phyloP scores from a whole-genome alignment of 805 yeast genomes.

The Wickerhamia fluorescens region DNA sequence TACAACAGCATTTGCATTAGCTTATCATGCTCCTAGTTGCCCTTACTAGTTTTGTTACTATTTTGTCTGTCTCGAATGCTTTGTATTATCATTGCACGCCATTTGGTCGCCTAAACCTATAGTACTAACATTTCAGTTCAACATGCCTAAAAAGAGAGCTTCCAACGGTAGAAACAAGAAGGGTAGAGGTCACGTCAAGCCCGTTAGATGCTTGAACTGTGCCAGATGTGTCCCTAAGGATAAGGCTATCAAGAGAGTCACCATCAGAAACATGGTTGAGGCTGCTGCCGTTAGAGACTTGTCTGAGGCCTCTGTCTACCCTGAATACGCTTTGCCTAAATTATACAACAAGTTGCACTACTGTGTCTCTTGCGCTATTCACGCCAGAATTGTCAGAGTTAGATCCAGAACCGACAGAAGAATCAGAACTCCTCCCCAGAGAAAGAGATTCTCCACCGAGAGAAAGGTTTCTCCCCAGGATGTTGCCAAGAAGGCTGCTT shows the following conservation, averaged over 20 bases:
- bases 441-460: conserved; percentile 97
- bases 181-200: conserved; percentile 99
- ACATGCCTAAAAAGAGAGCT: conserved; percentile 99
- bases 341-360: conserved; percentile 99
- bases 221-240: conserved; percentile 99
- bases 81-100: too few relatives aligned
- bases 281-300: conserved; percentile 99
- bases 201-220: conserved; percentile 99
- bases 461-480: conserved; percentile 95
- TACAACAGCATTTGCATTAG: too few relatives aligned
- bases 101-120: too few relatives aligned
- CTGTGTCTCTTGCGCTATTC: conserved; percentile 99
- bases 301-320: conserved; percentile 98
- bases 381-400: conserved; percentile 99
- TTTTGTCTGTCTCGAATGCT: too few relatives aligned
- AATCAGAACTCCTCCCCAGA: conserved; percentile 97
- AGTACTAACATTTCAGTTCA: conserved; percentile 31
- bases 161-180: conserved; percentile 99
- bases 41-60: too few relatives aligned
- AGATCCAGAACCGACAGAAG: conserved; percentile 99
- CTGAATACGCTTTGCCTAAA: conserved; percentile 99
- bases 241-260: conserved; percentile 99
- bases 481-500: conserved; percentile 90
- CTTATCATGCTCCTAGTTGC: too few relatives aligned
- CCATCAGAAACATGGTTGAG: conserved; percentile 99